Percentiles rank a stretch among this genome's conserved stretches.
Conservation (phyloP, 148 eudicot genomes). For the Vaccinium macrocarpon region DNA sequence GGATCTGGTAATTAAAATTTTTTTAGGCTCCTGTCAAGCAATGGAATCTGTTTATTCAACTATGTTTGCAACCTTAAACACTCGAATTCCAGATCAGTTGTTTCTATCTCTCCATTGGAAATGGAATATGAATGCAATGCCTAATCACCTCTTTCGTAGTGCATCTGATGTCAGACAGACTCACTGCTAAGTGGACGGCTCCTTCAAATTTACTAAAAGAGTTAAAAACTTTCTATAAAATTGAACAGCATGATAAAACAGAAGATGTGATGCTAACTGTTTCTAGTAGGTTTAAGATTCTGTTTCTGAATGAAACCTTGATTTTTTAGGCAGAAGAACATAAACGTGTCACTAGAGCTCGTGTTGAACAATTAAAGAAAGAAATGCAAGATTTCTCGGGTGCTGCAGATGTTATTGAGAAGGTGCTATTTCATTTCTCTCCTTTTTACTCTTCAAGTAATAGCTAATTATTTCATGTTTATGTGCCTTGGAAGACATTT, state of each 20-base stretch:
- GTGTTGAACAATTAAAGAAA: slow-evolving; percentile 39
- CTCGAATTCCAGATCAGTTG: background rate
- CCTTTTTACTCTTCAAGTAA: background rate
- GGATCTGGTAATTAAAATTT: no score
- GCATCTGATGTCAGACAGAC: background rate
- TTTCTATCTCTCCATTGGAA: background rate
- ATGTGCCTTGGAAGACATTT: background rate
- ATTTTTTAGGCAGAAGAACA: slow-evolving; percentile 35
- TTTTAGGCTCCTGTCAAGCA: background rate
- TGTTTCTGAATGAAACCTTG: background rate
- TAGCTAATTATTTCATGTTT: slow-evolving; percentile 2
- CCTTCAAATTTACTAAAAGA: background rate
- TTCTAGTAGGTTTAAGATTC: background rate
- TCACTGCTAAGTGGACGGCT: background rate
- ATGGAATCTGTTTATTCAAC: background rate
- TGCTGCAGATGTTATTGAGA: slow-evolving; percentile 22
- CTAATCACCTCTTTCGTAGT: background rate
- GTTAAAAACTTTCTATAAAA: background rate
- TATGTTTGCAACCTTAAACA: background rate
- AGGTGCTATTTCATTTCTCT: slow-evolving; percentile 26
- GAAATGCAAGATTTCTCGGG: slow-evolving; percentile 30
- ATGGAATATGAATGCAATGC: background rate
- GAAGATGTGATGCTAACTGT: background rate
- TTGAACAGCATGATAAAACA: background rate
- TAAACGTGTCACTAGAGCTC: slow-evolving; percentile 29